These are phyloP conservation scores for Cercospora beticola DNA, from an alignment of 2,329 filamentous ascomycete species.

Conservation along the genomic window DNA sequence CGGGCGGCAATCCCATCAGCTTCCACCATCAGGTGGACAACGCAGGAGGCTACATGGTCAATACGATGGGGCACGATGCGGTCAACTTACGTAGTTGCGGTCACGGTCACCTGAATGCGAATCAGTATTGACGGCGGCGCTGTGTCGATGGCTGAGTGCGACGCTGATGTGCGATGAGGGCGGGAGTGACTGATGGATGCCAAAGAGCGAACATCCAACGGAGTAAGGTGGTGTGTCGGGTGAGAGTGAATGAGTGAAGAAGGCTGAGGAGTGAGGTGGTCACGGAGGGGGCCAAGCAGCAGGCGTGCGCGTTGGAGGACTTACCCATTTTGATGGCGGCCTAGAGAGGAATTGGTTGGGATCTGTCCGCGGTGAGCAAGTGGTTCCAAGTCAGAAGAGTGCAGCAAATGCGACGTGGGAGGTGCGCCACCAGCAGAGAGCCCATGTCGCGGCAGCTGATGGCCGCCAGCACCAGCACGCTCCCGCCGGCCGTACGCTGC, in stretches of 20 bases:
- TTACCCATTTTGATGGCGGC: slow-evolving; percentile 18
- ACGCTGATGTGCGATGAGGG: background rate
- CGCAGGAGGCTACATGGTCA: slow-evolving; percentile 19
- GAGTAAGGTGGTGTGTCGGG: background rate
- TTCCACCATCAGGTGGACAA: slow-evolving; percentile 3
- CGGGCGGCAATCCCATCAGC: slow-evolving; percentile 6
- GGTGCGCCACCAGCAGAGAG: slow-evolving; percentile 10
- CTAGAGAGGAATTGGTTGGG: slow-evolving; percentile 12
- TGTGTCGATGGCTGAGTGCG: background rate
- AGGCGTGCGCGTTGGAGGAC: slow-evolving; percentile 4
- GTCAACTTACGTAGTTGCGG: slow-evolving; percentile 24
- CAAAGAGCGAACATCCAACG: slow-evolving; percentile 5
- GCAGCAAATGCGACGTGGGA: slow-evolving; percentile 14
- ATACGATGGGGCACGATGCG: background rate
- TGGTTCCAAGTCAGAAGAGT: slow-evolving; percentile 15
- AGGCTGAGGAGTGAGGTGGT: background rate
- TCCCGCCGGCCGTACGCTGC: background rate
- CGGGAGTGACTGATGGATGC: background rate
- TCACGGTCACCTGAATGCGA: slow-evolving; percentile 16
- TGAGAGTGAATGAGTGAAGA: slow-evolving; percentile 5
- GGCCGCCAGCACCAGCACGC: background rate
- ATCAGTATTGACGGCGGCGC: slow-evolving; percentile 4
- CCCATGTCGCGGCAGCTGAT: slow-evolving; percentile 2
- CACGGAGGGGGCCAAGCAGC: background rate
- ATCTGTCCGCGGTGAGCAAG: slow-evolving; percentile 14